A percentile compares a stretch with the other conserved stretches of the same genome.
Evolutionary conservation across 2,329 filamentous ascomycete genomes (phyloP).

Genomic region (Amesomyces nigricolor): DNA sequence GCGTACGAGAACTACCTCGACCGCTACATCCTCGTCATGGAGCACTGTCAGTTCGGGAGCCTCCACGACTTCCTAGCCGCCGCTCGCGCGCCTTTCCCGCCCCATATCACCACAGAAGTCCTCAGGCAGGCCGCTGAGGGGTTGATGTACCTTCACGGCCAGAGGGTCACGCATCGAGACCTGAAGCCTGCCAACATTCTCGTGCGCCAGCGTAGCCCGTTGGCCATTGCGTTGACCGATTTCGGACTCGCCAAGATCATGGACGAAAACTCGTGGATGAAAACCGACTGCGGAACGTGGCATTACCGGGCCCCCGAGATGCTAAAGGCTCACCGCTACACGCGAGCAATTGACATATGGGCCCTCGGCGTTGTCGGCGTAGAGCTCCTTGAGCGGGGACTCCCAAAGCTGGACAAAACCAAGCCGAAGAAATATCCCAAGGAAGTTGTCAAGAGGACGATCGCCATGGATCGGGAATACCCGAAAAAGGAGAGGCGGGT

Average conservation of each 20-base stretch:
- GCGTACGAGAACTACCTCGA: background rate
- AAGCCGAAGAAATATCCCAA: no score
- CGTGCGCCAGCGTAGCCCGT: background rate
- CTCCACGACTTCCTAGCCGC: background rate
- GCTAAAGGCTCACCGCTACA: no score
- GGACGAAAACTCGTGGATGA: background rate
- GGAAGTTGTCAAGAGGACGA: no score
- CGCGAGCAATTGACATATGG: no score
- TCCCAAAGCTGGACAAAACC: no score
- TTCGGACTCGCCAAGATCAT: background rate
- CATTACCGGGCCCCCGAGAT: no score
- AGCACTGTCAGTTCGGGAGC: background rate
- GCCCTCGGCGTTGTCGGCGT: no score
- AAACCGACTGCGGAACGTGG: no score
- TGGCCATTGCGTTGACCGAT: background rate
- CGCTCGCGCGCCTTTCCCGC: background rate
- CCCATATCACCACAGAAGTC: background rate
- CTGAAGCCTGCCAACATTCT: constrained; percentile 5
- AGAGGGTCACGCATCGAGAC: background rate
- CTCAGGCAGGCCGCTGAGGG: constrained; percentile 4
- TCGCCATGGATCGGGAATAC: no score
- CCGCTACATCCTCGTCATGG: constrained; percentile 6
- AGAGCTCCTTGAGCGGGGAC: no score
- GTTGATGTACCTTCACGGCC: background rate
- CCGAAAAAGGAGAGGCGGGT: no score